Evolutionary conservation across 1,284 basidiomycete species (phyloP).

Genomic region (Flammula alnicola): DNA sequence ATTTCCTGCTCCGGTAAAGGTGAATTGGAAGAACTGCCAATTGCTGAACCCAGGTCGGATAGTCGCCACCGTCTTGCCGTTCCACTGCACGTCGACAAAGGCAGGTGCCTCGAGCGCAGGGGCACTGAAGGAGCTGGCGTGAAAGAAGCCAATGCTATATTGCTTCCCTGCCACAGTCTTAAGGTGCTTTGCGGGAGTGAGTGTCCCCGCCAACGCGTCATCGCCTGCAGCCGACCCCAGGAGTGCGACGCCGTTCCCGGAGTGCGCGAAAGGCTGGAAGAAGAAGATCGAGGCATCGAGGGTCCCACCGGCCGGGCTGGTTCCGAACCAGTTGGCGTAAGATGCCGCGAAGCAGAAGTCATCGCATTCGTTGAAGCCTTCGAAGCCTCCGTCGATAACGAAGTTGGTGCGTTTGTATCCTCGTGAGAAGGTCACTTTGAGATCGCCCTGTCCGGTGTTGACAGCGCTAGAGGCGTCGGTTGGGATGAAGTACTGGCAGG

Average conservation of each 20-base stretch:
- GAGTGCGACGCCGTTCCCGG: constrained; percentile 32
- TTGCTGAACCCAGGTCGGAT: constrained; percentile 2
- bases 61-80: neutral
- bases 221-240: constrained; percentile 35
- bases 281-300: constrained; percentile 40
- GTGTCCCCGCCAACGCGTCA: constrained; percentile 33
- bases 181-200: neutral
- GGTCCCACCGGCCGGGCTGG: constrained; percentile 28
- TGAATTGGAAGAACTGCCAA: constrained; percentile 3
- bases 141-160: constrained; percentile 8
- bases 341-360: constrained; percentile 35
- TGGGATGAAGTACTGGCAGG: constrained; percentile 44
- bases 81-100: constrained; percentile 9
- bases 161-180: neutral
- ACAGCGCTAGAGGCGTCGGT: constrained; percentile 43
- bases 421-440: constrained; percentile 43
- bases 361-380: constrained; percentile 29
- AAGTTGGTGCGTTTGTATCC: constrained; percentile 39
- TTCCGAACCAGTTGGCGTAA: constrained; percentile 33
- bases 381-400: constrained; percentile 39
- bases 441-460: constrained; percentile 42
- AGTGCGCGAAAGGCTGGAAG: constrained; percentile 34
- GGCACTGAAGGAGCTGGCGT: neutral
- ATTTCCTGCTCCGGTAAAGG: neutral
- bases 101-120: neutral